Evolutionary conservation across 495 filamentous ascomycete genomes (phyloP).

Genomic region (Hyphodiscus hymeniophilus): DNA sequence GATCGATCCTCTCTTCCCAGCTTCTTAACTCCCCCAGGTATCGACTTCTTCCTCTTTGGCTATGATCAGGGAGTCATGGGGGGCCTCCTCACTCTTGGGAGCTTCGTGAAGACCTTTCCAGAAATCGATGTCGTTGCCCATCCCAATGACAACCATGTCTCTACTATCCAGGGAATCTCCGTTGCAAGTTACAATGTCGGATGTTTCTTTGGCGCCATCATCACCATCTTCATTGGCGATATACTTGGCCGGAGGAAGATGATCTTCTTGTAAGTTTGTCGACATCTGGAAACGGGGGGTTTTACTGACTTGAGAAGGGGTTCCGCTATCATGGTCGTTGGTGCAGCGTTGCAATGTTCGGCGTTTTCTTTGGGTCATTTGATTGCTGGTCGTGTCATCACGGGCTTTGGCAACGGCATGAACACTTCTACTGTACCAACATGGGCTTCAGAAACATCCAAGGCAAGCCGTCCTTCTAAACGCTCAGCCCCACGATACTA

Average conservation of each 20-base stretch:
- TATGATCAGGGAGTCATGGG: slow-evolving; percentile 40
- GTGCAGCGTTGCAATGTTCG: slow-evolving; percentile 55
- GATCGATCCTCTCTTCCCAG: too few species aligned
- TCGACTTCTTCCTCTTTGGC: slow-evolving; percentile 58
- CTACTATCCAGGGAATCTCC: slow-evolving; percentile 36
- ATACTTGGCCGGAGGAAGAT: slow-evolving; percentile 60
- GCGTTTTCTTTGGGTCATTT: slow-evolving; percentile 53
- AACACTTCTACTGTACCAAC: slow-evolving; percentile 63
- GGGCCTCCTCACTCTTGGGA: slow-evolving; percentile 32
- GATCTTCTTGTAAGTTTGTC: slow-evolving; percentile 41
- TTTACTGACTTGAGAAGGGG: slow-evolving; percentile 27
- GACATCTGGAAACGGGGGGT: too few species aligned
- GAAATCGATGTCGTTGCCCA: slow-evolving; percentile 26
- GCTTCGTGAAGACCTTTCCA: slow-evolving; percentile 30
- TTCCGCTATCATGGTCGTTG: slow-evolving; percentile 61
- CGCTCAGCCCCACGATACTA: background rate
- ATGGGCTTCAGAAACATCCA: slow-evolving; percentile 74
- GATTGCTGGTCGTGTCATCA: slow-evolving; percentile 57
- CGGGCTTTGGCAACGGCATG: slow-evolving; percentile 61
- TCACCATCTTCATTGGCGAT: slow-evolving; percentile 65
- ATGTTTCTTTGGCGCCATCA: slow-evolving; percentile 62
- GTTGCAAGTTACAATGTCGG: slow-evolving; percentile 60
- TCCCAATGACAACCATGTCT: slow-evolving; percentile 14
- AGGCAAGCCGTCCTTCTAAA: slow-evolving; percentile 41
- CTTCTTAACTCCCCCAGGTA: too few species aligned